Percentiles rank a stretch among this genome's conserved stretches.
Conservation (phyloP, 2,329 filamentous ascomycete genomes). For the Hymenoscyphus scutula region DNA sequence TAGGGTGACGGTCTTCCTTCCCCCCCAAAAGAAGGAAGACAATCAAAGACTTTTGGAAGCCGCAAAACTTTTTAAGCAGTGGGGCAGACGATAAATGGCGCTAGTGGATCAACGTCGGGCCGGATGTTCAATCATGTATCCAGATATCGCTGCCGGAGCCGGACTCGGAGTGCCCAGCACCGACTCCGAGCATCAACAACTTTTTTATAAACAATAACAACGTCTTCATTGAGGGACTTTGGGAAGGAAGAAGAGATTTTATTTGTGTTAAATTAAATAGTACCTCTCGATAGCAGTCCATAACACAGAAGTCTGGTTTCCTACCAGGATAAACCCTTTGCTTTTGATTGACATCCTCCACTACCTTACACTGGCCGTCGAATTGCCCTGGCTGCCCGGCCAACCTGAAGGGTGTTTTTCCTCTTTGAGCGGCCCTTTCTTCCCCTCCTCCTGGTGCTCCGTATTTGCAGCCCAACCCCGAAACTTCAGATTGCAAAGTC, state of each 20-base stretch:
- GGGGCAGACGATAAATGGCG: neutral
- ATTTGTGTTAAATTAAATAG: neutral
- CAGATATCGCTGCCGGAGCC: neutral
- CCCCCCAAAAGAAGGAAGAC: constrained; percentile 48
- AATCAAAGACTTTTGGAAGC: constrained; percentile 19
- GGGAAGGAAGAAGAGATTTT: neutral
- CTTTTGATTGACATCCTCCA: neutral
- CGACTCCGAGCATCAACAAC: neutral
- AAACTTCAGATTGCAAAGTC: constrained; percentile 6
- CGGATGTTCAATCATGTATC: neutral
- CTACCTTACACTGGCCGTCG: neutral
- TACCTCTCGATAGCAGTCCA: neutral
- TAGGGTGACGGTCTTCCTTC: constrained; percentile 41
- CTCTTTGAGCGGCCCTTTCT: neutral
- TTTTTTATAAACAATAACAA: neutral
- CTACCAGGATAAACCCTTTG: neutral
- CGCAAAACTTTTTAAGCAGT: constrained; percentile 17
- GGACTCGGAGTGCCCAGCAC: neutral
- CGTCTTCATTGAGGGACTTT: neutral
- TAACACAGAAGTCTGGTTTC: neutral
- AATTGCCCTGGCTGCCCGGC: neutral
- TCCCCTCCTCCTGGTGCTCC: constrained; percentile 9
- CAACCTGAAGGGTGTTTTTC: constrained; percentile 13
- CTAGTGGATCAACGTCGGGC: constrained; percentile 11
- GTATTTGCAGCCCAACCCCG: neutral